phyloP scores from a whole-genome alignment of 2,329 filamentous ascomycete genomes.

The Colletotrichum magnum region DNA sequence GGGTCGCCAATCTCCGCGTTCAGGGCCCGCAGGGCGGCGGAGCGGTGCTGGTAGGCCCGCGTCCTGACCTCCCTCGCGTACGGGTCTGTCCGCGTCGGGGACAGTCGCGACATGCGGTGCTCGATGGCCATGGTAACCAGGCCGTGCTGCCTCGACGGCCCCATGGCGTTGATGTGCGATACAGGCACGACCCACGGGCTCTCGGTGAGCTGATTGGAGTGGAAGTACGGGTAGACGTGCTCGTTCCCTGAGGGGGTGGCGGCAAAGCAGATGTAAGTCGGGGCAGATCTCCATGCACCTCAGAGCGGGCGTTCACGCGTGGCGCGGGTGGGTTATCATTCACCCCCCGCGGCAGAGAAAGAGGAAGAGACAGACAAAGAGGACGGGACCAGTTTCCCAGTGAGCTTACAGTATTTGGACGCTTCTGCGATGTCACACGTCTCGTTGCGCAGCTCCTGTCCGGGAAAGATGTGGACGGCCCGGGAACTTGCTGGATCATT shows the following conservation, averaged over 20 bases:
- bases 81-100: slow-evolving; percentile 27
- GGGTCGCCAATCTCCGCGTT: too few relatives aligned
- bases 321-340: too few relatives aligned
- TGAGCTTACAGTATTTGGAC: slow-evolving; percentile 28
- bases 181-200: slow-evolving; percentile 27
- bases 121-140: slow-evolving; percentile 50
- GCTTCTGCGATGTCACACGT: slow-evolving; percentile 33
- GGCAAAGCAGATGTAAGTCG: not conserved
- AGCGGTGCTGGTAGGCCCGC: too few relatives aligned
- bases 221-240: slow-evolving; percentile 7
- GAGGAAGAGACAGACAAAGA: too few relatives aligned
- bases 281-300: not conserved
- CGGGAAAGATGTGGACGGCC: slow-evolving; percentile 10
- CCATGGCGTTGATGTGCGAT: slow-evolving; percentile 2
- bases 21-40: too few relatives aligned
- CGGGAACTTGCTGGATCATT: not conserved
- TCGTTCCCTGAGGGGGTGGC: slow-evolving; percentile 19
- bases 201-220: slow-evolving; percentile 16
- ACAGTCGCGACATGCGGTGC: slow-evolving; percentile 49
- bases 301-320: too few relatives aligned
- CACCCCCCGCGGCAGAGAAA: too few relatives aligned
- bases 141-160: slow-evolving; percentile 4
- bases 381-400: too few relatives aligned
- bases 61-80: not conserved
- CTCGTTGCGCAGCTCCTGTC: slow-evolving; percentile 20